These are phyloP conservation scores for Acacia confusa DNA, from an alignment of 306 rosid species.

Conservation along the genomic window DNA sequence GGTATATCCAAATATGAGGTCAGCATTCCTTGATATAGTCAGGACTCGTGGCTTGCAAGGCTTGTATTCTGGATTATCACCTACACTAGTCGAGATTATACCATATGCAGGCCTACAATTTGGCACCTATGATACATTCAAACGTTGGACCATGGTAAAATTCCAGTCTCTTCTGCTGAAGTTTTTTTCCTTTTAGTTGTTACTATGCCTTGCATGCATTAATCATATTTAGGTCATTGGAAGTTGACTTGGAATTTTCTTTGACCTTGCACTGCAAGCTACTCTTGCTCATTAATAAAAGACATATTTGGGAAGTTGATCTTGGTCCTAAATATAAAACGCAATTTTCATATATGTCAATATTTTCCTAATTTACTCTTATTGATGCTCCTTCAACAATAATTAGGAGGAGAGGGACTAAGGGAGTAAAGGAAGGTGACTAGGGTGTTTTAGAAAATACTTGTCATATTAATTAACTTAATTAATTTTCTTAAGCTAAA, in stretches of 20 bases:
- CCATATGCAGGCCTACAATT: slow-evolving; percentile 97
- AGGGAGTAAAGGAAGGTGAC: too few species aligned
- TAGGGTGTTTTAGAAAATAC: too few species aligned
- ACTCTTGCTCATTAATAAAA: neutral
- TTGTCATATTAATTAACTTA: too few species aligned
- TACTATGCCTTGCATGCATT: slow-evolving; percentile 13
- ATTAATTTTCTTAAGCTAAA: too few species aligned
- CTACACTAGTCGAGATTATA: slow-evolving; percentile 93
- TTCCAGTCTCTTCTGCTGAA: slow-evolving; percentile 28
- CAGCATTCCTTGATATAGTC: slow-evolving; percentile 74
- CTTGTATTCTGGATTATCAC: slow-evolving; percentile 84
- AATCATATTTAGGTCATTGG: slow-evolving; percentile 3
- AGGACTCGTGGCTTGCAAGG: slow-evolving; percentile 73
- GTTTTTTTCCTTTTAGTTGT: neutral
- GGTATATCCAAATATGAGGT: slow-evolving; percentile 92
- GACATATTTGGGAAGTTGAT: too few species aligned
- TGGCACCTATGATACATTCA: slow-evolving; percentile 92
- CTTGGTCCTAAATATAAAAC: too few species aligned
- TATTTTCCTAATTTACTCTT: too few species aligned
- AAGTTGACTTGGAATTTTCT: slow-evolving; percentile 11
- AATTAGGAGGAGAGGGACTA: too few species aligned
- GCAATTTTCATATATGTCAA: too few species aligned
- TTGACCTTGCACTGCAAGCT: neutral
- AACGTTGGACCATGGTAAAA: slow-evolving; percentile 82
- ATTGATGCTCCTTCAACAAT: too few species aligned